These are phyloP conservation scores for Trypethelium eluteriae DNA, from an alignment of 495 filamentous ascomycete genomes.

Conservation along the genomic window DNA sequence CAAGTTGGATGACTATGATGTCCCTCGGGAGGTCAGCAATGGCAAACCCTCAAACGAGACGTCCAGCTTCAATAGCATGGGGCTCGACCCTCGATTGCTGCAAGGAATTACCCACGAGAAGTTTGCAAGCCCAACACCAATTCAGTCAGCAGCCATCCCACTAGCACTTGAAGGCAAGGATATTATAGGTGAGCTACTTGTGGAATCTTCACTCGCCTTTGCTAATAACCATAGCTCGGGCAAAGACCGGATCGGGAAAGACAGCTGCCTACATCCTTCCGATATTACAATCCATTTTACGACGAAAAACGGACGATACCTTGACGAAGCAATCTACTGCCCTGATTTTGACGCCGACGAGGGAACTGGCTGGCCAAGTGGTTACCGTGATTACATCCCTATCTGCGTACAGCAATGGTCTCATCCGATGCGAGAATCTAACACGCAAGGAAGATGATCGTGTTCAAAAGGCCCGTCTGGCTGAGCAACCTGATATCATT, in stretches of 20 bases:
- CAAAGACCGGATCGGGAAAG: conserved; percentile 91
- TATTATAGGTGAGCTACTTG: conserved; percentile 55
- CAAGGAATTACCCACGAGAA: conserved; percentile 78
- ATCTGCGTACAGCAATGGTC: conserved; percentile 73
- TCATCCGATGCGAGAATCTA: conserved; percentile 72
- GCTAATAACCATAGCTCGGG: conserved; percentile 49
- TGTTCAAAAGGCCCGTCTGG: conserved; percentile 73
- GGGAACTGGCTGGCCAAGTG: conserved; percentile 88
- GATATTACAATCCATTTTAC: conserved; percentile 70
- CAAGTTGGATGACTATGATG: conserved; percentile 54
- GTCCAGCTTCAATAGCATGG: conserved; percentile 49
- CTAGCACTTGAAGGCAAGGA: conserved; percentile 84
- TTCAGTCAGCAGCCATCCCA: conserved; percentile 83
- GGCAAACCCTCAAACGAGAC: conserved; percentile 8
- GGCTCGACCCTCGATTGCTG: conserved; percentile 75
- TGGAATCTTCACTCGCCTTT: not conserved
- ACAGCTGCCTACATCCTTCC: conserved; percentile 96
- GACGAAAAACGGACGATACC: conserved; percentile 54
- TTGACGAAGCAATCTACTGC: conserved; percentile 43
- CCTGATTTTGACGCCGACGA: conserved; percentile 86
- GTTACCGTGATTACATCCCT: conserved; percentile 63
- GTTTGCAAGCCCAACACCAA: conserved; percentile 73
- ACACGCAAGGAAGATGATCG: conserved; percentile 81
- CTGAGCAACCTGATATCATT: conserved; percentile 82
- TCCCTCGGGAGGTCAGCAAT: conserved; percentile 40